Conservation (phyloP, 148 eudicot genomes). For the Vaccinium vitisidaea region DNA sequence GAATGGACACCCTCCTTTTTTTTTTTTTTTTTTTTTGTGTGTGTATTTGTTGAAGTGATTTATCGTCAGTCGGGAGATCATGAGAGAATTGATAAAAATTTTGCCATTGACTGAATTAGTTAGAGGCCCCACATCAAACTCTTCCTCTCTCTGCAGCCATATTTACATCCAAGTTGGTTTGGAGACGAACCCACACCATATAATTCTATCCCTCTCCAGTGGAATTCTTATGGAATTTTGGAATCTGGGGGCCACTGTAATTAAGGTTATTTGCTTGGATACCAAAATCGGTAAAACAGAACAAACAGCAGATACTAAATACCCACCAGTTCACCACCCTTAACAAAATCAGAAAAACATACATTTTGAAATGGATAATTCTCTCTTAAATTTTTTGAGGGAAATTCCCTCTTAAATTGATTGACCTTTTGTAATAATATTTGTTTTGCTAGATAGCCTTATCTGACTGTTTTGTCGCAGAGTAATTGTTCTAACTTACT, state of each 20-base stretch:
- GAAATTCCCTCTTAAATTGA: too few species aligned
- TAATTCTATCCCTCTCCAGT: not conserved
- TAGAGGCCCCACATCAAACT: constrained; percentile 1
- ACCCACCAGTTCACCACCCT: not conserved
- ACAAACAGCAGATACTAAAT: constrained; percentile 26
- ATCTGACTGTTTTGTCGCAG: too few species aligned
- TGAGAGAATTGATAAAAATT: not conserved
- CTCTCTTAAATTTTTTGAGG: too few species aligned
- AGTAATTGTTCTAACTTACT: too few species aligned
- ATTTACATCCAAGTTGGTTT: constrained; percentile 10
- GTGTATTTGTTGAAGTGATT: too few species aligned
- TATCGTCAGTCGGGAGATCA: too few species aligned
- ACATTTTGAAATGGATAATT: too few species aligned
- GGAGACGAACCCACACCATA: not conserved
- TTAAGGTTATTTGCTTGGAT: constrained; percentile 22
- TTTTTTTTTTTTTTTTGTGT: too few species aligned
- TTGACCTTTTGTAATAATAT: too few species aligned
- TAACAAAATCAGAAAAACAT: not conserved
- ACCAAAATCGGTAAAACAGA: constrained; percentile 17
- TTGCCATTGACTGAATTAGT: too few species aligned
- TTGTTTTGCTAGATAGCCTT: too few species aligned
- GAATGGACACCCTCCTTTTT: too few species aligned
- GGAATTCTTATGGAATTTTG: constrained; percentile 13
- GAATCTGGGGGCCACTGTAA: constrained; percentile 29
- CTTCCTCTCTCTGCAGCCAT: not conserved